These are phyloP conservation scores for Setomelanomma holmii DNA, from an alignment of 2,329 filamentous ascomycete genomes.

Conservation along the genomic window DNA sequence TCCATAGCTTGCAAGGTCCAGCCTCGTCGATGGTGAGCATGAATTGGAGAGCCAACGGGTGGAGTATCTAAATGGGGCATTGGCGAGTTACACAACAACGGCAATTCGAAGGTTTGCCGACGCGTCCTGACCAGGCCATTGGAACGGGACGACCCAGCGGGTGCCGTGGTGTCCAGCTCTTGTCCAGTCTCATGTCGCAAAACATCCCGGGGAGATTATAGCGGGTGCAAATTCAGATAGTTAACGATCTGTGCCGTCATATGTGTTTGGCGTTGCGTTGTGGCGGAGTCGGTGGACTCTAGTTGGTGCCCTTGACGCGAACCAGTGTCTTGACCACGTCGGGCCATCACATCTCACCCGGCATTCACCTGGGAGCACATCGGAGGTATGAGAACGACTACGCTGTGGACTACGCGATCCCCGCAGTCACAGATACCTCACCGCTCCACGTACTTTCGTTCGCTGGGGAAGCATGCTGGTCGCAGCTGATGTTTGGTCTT, in stretches of 20 bases:
- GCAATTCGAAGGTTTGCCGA: background rate
- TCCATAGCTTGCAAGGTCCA: no score
- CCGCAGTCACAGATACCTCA: no score
- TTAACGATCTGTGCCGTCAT: background rate
- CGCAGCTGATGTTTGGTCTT: background rate
- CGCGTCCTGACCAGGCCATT: background rate
- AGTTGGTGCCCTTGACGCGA: conserved; percentile 2
- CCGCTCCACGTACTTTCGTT: background rate
- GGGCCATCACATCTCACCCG: conserved; percentile 9
- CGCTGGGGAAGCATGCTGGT: background rate
- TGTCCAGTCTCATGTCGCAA: background rate
- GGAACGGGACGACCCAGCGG: background rate
- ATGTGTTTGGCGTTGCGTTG: background rate
- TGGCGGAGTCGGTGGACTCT: background rate
- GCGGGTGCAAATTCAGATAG: background rate
- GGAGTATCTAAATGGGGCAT: no score
- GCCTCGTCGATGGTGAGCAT: no score
- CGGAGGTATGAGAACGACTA: background rate
- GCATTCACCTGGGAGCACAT: conserved; percentile 13
- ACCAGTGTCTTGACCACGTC: conserved; percentile 19
- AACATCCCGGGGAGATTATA: background rate
- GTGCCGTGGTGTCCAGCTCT: background rate
- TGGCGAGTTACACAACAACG: background rate
- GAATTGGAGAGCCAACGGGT: no score
- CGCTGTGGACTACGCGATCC: no score